Evolutionary conservation across 2,329 filamentous ascomycete species (phyloP).

Genomic region (Knufia petricola): DNA sequence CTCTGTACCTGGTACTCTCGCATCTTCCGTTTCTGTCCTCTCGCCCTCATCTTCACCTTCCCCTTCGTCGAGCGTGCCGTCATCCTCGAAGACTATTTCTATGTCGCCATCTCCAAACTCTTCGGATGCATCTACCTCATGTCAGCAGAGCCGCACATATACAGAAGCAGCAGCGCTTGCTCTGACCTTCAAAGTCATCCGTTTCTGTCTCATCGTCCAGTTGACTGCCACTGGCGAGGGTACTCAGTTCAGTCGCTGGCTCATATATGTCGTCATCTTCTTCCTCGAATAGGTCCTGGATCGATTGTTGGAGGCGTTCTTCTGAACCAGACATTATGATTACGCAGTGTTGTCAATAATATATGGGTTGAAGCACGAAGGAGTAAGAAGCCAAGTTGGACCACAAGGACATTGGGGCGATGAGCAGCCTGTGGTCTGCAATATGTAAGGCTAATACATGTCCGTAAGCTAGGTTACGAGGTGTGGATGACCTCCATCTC

Average conservation of each 20-base stretch:
- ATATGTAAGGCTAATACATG: background rate
- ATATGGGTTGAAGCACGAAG: background rate
- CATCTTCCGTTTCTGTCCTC: conserved; percentile 37
- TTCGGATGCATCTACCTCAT: conserved; percentile 18
- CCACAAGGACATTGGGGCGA: background rate
- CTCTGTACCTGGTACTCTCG: conserved; percentile 15
- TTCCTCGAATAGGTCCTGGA: conserved; percentile 17
- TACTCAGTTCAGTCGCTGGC: conserved; percentile 8
- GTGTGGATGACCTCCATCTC: background rate
- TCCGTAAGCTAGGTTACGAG: background rate
- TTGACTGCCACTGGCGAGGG: background rate
- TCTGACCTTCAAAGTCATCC: conserved; percentile 1
- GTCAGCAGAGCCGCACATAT: background rate
- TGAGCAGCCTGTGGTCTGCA: background rate
- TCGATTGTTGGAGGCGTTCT: conserved; percentile 14
- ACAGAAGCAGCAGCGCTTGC: background rate
- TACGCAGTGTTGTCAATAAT: background rate
- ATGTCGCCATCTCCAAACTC: conserved; percentile 14
- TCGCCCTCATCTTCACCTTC: conserved; percentile 59
- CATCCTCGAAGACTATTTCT: conserved; percentile 27
- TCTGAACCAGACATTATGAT: conserved; percentile 18
- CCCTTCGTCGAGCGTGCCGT: conserved; percentile 36
- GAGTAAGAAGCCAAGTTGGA: background rate
- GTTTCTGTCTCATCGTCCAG: conserved; percentile 10
- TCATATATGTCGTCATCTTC: conserved; percentile 16